These are phyloP conservation scores for Rhododendron ferrugineum DNA, from an alignment of 148 eudicot species.

Conservation along the genomic window DNA sequence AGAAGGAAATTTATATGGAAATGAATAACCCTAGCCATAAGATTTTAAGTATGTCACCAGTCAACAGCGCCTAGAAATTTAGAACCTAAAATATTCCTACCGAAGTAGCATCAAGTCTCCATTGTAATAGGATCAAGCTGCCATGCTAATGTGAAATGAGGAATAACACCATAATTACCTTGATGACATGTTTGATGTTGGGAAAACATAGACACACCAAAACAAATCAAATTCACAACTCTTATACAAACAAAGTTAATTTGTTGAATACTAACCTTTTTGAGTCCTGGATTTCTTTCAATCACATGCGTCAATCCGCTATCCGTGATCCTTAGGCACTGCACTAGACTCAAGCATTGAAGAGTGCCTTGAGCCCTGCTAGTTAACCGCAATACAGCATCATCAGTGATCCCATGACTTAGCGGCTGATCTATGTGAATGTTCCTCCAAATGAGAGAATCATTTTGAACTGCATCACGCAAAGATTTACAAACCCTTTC, in stretches of 20 bases:
- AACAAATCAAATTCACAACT: neutral
- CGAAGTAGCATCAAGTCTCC: neutral
- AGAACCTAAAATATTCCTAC: neutral
- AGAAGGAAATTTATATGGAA: neutral
- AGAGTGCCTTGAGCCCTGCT: slow-evolving; percentile 44
- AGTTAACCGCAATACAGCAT: slow-evolving; percentile 30
- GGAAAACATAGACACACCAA: slow-evolving; percentile 6
- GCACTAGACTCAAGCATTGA: slow-evolving; percentile 31
- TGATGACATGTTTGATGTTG: neutral
- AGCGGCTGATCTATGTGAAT: slow-evolving; percentile 27
- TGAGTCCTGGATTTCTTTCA: slow-evolving; percentile 29
- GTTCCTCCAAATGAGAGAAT: slow-evolving; percentile 40
- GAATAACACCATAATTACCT: neutral
- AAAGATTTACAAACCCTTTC: slow-evolving; percentile 48
- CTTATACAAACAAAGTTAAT: neutral
- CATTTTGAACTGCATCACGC: slow-evolving; percentile 30
- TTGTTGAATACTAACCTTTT: slow-evolving; percentile 26
- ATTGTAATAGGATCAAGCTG: neutral
- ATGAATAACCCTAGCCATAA: neutral
- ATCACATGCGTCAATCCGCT: slow-evolving; percentile 32
- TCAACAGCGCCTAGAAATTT: neutral
- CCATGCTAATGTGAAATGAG: neutral
- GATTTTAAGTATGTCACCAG: neutral
- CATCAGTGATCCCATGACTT: slow-evolving; percentile 28
- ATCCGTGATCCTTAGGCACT: slow-evolving; percentile 33